These are phyloP conservation scores for Cordyceps cateniannulata DNA, from an alignment of 2,329 filamentous ascomycete species.

Conservation along the genomic window DNA sequence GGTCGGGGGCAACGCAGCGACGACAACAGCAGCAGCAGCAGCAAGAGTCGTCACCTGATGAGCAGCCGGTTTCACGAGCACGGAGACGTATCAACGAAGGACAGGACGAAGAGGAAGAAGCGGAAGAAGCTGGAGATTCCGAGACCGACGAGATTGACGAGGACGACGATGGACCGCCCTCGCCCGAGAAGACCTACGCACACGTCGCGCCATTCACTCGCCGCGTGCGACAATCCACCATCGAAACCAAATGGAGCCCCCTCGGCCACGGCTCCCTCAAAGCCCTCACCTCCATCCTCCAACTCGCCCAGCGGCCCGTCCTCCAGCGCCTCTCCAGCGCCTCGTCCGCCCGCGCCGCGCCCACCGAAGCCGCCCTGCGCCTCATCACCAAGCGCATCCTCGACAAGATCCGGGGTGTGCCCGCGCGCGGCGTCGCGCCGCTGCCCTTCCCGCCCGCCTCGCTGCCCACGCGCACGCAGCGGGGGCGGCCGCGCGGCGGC, in stretches of 20 bases:
- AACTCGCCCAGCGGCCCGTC: conserved; percentile 55
- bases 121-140: not conserved
- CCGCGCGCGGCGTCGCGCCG: conserved; percentile 24
- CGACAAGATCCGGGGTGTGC: conserved; percentile 39
- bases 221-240: conserved; percentile 53
- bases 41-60: conserved; percentile 16
- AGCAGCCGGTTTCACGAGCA: not conserved
- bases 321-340: conserved; percentile 49
- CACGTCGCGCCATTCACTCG: conserved; percentile 45
- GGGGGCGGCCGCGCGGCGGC: conserved; percentile 12
- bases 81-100: not conserved
- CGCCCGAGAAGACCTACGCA: conserved; percentile 35
- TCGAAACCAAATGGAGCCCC: conserved; percentile 62
- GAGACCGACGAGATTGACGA: conserved; percentile 15
- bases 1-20: not conserved
- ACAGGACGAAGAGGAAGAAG: not conserved
- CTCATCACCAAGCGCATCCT: conserved; percentile 49
- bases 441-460: conserved; percentile 60
- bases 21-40: conserved; percentile 9
- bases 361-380: conserved; percentile 50
- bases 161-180: conserved; percentile 18
- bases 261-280: conserved; percentile 49
- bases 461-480: conserved; percentile 17
- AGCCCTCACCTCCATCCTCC: conserved; percentile 49
- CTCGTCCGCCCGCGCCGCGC: conserved; percentile 32